Evolutionary conservation across 805 yeast genomes (phyloP).

Genomic region (Candida nemodendra): DNA sequence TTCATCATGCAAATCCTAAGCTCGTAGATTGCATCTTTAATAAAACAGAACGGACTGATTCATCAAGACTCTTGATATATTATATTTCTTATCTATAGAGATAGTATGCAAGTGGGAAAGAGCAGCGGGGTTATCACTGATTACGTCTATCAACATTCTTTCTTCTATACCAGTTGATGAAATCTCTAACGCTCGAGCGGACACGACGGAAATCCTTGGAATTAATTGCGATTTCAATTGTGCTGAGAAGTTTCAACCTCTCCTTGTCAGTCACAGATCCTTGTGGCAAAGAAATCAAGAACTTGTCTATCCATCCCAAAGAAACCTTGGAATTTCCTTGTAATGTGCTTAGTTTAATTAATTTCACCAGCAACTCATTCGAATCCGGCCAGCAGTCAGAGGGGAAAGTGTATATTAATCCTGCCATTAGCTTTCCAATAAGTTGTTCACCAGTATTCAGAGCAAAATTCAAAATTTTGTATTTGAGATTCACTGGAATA

Average conservation of each 20-base stretch:
- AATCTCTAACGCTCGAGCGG: slow-evolving; percentile 69
- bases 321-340: slow-evolving; percentile 40
- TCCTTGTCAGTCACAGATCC: slow-evolving; percentile 67
- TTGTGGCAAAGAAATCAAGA: slow-evolving; percentile 56
- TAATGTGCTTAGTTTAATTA: slow-evolving; percentile 52
- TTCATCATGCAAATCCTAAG: too few relatives aligned
- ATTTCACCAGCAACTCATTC: slow-evolving; percentile 66
- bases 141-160: slow-evolving; percentile 52
- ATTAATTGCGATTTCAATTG: slow-evolving; percentile 57
- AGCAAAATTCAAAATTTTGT: slow-evolving; percentile 46
- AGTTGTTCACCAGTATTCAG: slow-evolving; percentile 57
- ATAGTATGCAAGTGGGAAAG: too few relatives aligned
- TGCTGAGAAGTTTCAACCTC: slow-evolving; percentile 55
- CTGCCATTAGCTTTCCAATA: slow-evolving; percentile 52
- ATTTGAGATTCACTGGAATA: slow-evolving; percentile 50
- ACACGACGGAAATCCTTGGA: slow-evolving; percentile 73
- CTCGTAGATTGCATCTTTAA: too few relatives aligned
- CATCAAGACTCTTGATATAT: too few relatives aligned
- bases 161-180: slow-evolving; percentile 78
- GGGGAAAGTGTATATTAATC: slow-evolving; percentile 71
- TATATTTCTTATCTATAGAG: too few relatives aligned
- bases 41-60: too few relatives aligned
- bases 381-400: slow-evolving; percentile 70
- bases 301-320: slow-evolving; percentile 59
- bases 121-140: too few relatives aligned